These are phyloP conservation scores for Arthrinium phaeospermum DNA, from an alignment of 2,329 filamentous ascomycete genomes.

Conservation along the genomic window DNA sequence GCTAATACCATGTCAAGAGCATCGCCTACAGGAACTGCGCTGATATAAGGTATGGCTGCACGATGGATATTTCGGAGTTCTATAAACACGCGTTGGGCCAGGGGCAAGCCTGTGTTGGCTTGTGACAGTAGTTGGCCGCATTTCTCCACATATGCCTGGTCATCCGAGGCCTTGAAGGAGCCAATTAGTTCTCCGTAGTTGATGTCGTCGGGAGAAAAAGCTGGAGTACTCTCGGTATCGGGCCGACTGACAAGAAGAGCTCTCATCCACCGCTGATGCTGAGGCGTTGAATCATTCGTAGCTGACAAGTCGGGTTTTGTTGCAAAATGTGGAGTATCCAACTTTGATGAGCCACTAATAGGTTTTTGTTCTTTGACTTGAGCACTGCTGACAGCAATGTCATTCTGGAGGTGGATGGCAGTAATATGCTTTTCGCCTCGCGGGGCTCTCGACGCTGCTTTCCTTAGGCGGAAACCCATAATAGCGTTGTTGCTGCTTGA, in stretches of 20 bases:
- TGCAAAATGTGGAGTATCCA: not conserved
- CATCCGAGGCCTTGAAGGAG: too few relatives aligned
- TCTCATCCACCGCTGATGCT: not conserved
- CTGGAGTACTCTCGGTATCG: not conserved
- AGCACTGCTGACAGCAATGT: not conserved
- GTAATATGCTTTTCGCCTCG: not conserved
- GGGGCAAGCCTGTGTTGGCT: not conserved
- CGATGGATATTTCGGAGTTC: not conserved
- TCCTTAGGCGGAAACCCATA: not conserved
- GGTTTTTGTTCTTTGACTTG: not conserved
- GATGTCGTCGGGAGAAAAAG: not conserved
- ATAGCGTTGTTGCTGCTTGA: not conserved
- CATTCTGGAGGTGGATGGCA: not conserved
- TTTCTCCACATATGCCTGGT: too few relatives aligned
- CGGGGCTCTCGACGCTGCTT: not conserved
- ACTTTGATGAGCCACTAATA: not conserved
- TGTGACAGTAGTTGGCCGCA: not conserved
- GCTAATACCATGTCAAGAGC: conserved; percentile 30
- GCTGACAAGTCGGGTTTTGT: not conserved
- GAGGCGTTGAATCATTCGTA: not conserved
- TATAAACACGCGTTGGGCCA: not conserved
- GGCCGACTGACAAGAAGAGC: not conserved
- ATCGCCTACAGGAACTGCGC: conserved; percentile 28
- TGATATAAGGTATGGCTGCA: not conserved
- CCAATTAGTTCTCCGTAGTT: not conserved